Evolutionary conservation across 2,329 filamentous ascomycete species (phyloP), one percentile per base, ranked within the genome.

Genomic region (Ophiostoma pallidulum): DNA sequence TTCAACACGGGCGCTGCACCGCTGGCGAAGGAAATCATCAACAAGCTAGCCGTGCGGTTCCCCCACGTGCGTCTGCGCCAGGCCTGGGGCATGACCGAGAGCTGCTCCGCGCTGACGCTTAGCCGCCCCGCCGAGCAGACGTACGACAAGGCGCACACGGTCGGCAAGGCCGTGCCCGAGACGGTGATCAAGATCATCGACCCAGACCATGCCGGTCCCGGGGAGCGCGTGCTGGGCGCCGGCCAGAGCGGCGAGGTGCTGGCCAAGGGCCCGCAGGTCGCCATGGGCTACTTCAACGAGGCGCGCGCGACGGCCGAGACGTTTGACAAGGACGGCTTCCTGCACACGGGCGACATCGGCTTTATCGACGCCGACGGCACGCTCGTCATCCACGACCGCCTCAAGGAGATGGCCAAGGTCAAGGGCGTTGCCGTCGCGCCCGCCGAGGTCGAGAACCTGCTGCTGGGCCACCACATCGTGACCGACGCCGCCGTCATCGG

Each of bases 361-460:
- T 59, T 64, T 7, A 71, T 82, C 13, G 74, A 79, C 45, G 57
- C 61, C 0, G 70, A 79, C 49, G 77, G 75, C 0, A 66, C 78
- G 53, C 64, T 83, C 9, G 70, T 71, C 24, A 78, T 80, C 47
- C 68, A 70, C 1, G 78, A 83, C 56, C 69, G 78, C 0, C 76
- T 83, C 59, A 84, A 84, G 63, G 79, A 83, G 60, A 74, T 82
- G 68, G 79, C 82, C 61, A 83, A 83, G 58, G 78, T 82, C 9
- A 81, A 82, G 52, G 79, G 79, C 0, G 73, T 80, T 31, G 73
- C 71, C 5, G 75, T 81, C 8, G 75, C 78, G 7, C 79, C 80
- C 0, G 78, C 78, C 0, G 80, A 83, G 57, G 65, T 84, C 0
- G 79, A 84, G 56, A 77, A 81, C 53, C 57, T 77, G 3, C 60